Percentiles rank a stretch among this genome's conserved stretches.
These are phyloP conservation scores for Zhuliangozyma parablackwelliae DNA, from an alignment of 1,139 yeast genomes.

Conservation along the genomic window DNA sequence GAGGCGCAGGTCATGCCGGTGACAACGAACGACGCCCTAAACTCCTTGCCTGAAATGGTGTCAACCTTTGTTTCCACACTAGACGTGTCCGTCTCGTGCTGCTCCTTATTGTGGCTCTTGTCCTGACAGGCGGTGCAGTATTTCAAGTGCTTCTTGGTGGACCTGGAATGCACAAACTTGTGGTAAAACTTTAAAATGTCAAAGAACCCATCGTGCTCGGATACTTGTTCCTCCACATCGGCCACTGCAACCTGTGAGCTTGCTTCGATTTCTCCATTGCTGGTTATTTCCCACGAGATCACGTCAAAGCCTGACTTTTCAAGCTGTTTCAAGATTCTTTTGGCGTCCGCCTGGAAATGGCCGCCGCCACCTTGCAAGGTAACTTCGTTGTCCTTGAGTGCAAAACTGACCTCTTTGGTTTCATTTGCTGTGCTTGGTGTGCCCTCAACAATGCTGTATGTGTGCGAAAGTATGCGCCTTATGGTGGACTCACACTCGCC, in stretches of 20 bases:
- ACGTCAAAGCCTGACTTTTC: conserved; percentile 28
- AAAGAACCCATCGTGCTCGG: conserved; percentile 13
- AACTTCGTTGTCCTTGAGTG: conserved; percentile 17
- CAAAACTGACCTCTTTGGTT: conserved; percentile 11
- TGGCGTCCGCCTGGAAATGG: conserved; percentile 14
- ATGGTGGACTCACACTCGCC: conserved; percentile 43
- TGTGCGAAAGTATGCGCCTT: conserved; percentile 11
- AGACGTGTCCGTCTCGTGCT: conserved; percentile 12
- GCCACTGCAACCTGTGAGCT: conserved; percentile 10
- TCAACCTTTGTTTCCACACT: conserved; percentile 28
- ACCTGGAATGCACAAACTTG: conserved; percentile 5
- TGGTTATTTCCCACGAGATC: conserved; percentile 28
- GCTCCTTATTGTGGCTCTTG: conserved; percentile 4
- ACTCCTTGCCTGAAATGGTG: conserved; percentile 21
- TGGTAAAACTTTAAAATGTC: conserved; percentile 12
- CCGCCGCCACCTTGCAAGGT: conserved; percentile 15
- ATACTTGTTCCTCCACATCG: background rate
- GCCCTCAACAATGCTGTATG: conserved; percentile 10
- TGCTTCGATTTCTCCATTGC: conserved; percentile 14
- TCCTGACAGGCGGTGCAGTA: conserved; percentile 30
- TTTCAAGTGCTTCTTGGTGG: conserved; percentile 22
- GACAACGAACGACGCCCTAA: conserved; percentile 50
- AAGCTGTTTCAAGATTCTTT: conserved; percentile 20
- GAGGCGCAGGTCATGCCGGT: conserved; percentile 68
- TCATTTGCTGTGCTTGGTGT: conserved; percentile 23